phyloP scores from a whole-genome alignment of 75 land plant species.

The Cryptomeria japonica region DNA sequence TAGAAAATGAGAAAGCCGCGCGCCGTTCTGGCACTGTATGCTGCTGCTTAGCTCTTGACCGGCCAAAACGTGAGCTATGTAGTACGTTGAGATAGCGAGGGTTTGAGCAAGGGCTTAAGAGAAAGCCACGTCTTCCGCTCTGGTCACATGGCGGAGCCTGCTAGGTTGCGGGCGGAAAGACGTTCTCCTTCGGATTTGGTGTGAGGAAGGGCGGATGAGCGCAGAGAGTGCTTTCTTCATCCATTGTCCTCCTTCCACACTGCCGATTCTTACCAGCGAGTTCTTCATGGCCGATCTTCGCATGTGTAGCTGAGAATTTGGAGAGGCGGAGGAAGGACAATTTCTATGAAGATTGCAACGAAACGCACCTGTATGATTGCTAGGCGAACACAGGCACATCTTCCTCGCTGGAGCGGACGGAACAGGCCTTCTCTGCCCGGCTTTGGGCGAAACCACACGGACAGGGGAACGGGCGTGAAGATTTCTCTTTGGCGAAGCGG shows the following conservation, averaged over 20 bases:
- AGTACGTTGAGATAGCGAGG: no score
- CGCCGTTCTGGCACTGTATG: no score
- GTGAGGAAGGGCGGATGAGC: conserved; percentile 37
- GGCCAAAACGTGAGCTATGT: no score
- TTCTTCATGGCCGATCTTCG: conserved; percentile 20
- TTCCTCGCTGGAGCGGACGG: not conserved
- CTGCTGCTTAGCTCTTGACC: no score
- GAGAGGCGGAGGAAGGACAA: not conserved
- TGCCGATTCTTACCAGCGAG: conserved; percentile 11
- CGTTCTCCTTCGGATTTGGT: conserved; percentile 24
- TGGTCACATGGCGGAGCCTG: conserved; percentile 17
- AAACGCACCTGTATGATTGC: not conserved
- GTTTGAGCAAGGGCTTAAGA: no score
- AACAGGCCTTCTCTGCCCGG: not conserved
- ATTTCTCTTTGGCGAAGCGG: not conserved
- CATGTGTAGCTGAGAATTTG: not conserved
- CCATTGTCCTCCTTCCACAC: conserved; percentile 19
- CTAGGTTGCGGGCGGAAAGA: conserved; percentile 25
- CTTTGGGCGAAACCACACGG: not conserved
- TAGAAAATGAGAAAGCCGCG: no score
- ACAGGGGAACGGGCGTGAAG: not conserved
- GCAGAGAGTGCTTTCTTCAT: conserved; percentile 20
- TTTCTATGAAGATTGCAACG: conserved; percentile 3
- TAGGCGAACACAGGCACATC: not conserved
- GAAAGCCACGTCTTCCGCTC: not conserved